These are phyloP conservation scores for Puccinia coronata DNA, from an alignment of 1,284 basidiomycete species.

Conservation along the genomic window DNA sequence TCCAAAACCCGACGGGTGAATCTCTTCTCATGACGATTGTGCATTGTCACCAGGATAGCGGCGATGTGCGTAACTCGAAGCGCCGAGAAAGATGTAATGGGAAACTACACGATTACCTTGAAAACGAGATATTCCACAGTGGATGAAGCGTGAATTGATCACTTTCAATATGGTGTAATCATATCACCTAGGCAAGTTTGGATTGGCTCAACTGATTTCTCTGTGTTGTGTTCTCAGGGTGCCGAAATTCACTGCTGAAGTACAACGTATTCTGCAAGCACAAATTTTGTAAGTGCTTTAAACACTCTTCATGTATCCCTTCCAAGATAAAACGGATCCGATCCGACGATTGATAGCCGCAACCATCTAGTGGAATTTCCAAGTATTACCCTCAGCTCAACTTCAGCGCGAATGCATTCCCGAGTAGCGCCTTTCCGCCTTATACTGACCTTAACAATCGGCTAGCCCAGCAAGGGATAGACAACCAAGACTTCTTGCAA, in stretches of 20 bases:
- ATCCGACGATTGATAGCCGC: neutral
- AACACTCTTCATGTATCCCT: too few relatives aligned
- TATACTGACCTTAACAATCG: neutral
- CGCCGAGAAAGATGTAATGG: constrained; percentile 1
- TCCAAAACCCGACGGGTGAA: too few relatives aligned
- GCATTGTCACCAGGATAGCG: too few relatives aligned
- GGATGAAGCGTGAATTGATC: neutral
- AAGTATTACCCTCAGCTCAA: constrained; percentile 30
- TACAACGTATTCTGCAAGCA: constrained; percentile 28
- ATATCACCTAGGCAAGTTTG: too few relatives aligned
- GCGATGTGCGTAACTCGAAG: constrained; percentile 31
- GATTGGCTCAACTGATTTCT: neutral
- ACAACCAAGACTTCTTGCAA: constrained; percentile 17
- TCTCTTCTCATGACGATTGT: too few relatives aligned
- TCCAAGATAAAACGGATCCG: too few relatives aligned
- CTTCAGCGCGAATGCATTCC: constrained; percentile 22
- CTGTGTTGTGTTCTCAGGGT: neutral
- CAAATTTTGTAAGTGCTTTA: constrained; percentile 17
- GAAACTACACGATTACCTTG: constrained; percentile 17
- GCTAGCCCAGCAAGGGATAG: neutral
- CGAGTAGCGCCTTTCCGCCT: constrained; percentile 17
- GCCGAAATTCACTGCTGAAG: constrained; percentile 23
- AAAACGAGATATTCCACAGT: neutral
- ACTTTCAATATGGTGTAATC: too few relatives aligned
- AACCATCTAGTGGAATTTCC: constrained; percentile 9